Conservation (phyloP, 2,329 filamentous ascomycete genomes). For the Verticillium longisporum region DNA sequence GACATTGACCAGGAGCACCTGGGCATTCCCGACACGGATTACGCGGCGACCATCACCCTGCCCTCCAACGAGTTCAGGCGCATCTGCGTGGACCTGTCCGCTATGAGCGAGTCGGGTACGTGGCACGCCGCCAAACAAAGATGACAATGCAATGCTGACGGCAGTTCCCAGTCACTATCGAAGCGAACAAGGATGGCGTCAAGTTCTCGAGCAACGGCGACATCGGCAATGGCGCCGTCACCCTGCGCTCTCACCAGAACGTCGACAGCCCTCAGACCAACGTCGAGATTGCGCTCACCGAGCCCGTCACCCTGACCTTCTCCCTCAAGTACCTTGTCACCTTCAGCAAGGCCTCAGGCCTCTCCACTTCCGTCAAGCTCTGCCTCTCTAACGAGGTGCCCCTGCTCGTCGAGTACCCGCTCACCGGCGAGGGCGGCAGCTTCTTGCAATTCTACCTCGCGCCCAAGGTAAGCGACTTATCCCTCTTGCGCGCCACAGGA, state of each 20-base stretch:
- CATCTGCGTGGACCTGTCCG: constrained; percentile 87
- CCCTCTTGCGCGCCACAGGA: background rate
- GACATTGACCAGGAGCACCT: constrained; percentile 99
- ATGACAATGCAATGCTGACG: constrained; percentile 8
- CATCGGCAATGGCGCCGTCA: constrained; percentile 92
- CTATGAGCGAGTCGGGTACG: constrained; percentile 92
- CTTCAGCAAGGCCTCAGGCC: constrained; percentile 94
- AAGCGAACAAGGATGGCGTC: constrained; percentile 93
- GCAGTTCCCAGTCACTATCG: constrained; percentile 67
- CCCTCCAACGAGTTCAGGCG: constrained; percentile 85
- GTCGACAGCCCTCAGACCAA: constrained; percentile 83
- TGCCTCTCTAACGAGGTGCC: constrained; percentile 95
- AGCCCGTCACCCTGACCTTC: constrained; percentile 92
- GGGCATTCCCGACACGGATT: constrained; percentile 98
- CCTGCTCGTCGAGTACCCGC: constrained; percentile 83
- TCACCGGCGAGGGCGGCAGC: constrained; percentile 55
- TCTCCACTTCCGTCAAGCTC: constrained; percentile 79
- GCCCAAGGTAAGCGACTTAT: constrained; percentile 67
- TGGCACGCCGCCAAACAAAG: constrained; percentile 6
- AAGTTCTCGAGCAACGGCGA: constrained; percentile 92
- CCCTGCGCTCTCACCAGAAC: constrained; percentile 79
- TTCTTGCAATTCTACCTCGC: constrained; percentile 96
- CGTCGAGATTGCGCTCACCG: constrained; percentile 82
- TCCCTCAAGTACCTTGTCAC: constrained; percentile 99
- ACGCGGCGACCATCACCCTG: constrained; percentile 85